Conservation (phyloP, 805 yeast species). For the Wickerhamiella dianesei region DNA sequence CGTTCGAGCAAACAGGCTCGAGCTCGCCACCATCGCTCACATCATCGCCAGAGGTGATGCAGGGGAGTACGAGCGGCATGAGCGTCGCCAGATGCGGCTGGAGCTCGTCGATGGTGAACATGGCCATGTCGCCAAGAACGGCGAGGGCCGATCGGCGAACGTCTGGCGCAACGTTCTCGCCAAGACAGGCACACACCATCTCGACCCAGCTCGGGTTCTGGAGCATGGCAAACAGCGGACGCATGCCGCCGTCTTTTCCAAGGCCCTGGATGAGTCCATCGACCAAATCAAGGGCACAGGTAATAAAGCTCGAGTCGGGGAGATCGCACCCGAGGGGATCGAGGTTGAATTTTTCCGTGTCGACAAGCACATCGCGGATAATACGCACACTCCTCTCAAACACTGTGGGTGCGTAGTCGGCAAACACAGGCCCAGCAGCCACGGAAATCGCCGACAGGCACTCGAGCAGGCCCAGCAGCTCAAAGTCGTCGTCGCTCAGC, state of each 20-base stretch:
- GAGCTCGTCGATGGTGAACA: constrained; percentile 33
- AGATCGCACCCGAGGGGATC: constrained; percentile 42
- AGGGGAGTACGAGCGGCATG: constrained; percentile 38
- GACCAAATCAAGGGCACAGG: constrained; percentile 75
- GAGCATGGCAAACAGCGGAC: constrained; percentile 13
- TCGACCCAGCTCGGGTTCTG: constrained; percentile 36
- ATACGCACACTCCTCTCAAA: constrained; percentile 67
- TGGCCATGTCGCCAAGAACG: constrained; percentile 77
- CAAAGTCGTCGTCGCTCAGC: constrained; percentile 64
- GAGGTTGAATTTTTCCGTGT: constrained; percentile 46
- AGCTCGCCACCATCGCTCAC: constrained; percentile 22
- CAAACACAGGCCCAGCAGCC: constrained; percentile 66
- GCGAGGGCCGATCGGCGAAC: constrained; percentile 93
- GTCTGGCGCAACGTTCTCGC: constrained; percentile 59
- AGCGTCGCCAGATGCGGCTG: constrained; percentile 24
- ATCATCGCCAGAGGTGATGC: constrained; percentile 28
- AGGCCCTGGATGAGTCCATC: constrained; percentile 92
- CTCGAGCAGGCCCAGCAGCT: constrained; percentile 82
- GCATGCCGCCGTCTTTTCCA: constrained; percentile 8
- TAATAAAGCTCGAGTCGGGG: constrained; percentile 83
- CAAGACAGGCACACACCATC: constrained; percentile 34
- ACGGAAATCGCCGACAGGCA: constrained; percentile 89
- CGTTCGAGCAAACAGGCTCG: constrained; percentile 68
- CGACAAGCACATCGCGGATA: constrained; percentile 50
- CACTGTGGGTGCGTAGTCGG: constrained; percentile 79